Percentiles rank a stretch among this genome's conserved stretches.
These are phyloP conservation scores for Sequoiadendron giganteum DNA, from an alignment of 75 land plant species.

Conservation along the genomic window DNA sequence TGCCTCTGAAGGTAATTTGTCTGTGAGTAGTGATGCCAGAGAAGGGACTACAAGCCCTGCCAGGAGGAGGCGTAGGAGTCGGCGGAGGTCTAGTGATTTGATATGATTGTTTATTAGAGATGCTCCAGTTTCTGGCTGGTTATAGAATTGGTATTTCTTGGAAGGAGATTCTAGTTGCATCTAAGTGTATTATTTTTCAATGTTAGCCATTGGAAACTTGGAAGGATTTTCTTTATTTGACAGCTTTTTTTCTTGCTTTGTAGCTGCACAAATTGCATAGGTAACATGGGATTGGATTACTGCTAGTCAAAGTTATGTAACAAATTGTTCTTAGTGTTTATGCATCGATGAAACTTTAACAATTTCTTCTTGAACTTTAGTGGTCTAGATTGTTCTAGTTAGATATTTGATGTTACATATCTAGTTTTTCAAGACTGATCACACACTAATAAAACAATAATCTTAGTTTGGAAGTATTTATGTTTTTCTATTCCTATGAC, in stretches of 20 bases:
- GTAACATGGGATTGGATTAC: neutral
- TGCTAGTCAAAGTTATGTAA: neutral
- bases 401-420: neutral
- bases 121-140: slow-evolving; percentile 4
- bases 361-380: neutral
- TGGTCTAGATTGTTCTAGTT: neutral
- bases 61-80: slow-evolving; percentile 22
- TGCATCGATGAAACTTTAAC: neutral
- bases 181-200: slow-evolving; percentile 4
- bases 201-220: neutral
- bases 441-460: neutral
- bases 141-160: neutral
- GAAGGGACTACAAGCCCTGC: slow-evolving; percentile 22
- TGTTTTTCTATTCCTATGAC: neutral
- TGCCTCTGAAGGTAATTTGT: slow-evolving; percentile 16
- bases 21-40: slow-evolving; percentile 18
- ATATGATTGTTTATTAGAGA: neutral
- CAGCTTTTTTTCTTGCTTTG: neutral
- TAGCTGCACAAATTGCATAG: neutral
- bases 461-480: neutral
- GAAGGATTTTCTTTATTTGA: neutral
- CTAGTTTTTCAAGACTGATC: neutral
- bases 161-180: slow-evolving; percentile 5
- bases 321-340: neutral
- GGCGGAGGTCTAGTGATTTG: slow-evolving; percentile 16